Evolutionary conservation across 495 filamentous ascomycete species (phyloP), one percentile per base, ranked within the genome.

Genomic region (Chaetomium fimeti): DNA sequence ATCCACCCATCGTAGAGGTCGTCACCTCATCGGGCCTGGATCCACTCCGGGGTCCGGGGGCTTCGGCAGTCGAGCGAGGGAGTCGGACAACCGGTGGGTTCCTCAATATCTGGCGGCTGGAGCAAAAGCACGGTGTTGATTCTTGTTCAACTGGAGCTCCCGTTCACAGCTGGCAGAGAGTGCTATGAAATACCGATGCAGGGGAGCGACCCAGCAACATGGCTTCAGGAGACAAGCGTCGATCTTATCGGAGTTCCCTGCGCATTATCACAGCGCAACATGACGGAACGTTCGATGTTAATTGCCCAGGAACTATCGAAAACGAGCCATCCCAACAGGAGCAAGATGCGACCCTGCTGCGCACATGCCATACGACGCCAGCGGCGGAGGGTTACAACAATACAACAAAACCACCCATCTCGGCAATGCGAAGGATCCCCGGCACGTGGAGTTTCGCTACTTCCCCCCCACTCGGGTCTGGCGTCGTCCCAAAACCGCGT

Each of bases 211-310:
- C 63, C 61, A 65, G 60, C 61, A 1, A 49, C 59, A 54, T 48
- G 66, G 51, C 60, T 43, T 43, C 63, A 68, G 38, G 63, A 63
- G 18, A 51, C 56, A 57, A 65, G 29, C 60, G 71, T 61, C 67
- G 71, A 73, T 73, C 71, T 71, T 73, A 71, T 43, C 60, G 57
- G 38, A 40, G 13, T 54, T 63, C 69, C 71, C 65, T 69, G 71
- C 29, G 54, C 59, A 53, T 66, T 73, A 73, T 45, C 51, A 18
- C 40, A 18, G 40, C 13, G 45, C 24, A 42, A 29, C 32, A 63
- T 47, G 29, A 56, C 54, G 61, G 62, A 61, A 59, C 28, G 63
- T 57, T 57, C 55, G 38, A 57, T 32, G 29, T 57, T 60, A 42
- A 48, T 29, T 52, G 45, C 48, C 40, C 59, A 40, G 59, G 13